Percentiles rank a stretch among this genome's conserved stretches.
Evolutionary conservation across 2,329 filamentous ascomycete genomes (phyloP).

Genomic region (Neonectria magnoliae): DNA sequence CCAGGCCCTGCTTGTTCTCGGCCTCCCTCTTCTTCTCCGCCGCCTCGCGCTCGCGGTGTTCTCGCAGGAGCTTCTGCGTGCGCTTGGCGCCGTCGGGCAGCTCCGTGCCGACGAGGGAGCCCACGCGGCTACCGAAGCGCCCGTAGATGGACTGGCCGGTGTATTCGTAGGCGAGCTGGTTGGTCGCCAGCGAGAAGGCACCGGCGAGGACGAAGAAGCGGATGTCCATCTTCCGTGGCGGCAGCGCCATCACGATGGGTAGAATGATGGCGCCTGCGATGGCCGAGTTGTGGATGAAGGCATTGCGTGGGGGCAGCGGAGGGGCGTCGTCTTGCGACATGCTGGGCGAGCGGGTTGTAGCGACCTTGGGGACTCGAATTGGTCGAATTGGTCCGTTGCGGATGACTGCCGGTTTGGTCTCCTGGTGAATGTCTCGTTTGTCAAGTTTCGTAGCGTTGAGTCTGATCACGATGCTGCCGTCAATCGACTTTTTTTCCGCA

Average conservation of each 20-base stretch:
- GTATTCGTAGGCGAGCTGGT: conserved; percentile 66
- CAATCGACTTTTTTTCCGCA: conserved; percentile 18
- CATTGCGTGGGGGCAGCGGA: conserved; percentile 47
- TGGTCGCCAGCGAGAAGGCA: conserved; percentile 62
- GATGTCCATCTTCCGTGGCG: conserved; percentile 62
- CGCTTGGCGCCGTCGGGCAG: conserved; percentile 66
- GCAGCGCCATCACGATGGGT: conserved; percentile 60
- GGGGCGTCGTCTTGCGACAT: conserved; percentile 45
- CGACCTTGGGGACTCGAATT: conserved; percentile 6
- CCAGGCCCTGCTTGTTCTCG: conserved; percentile 46
- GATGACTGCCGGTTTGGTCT: neutral
- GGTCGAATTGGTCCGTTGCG: conserved; percentile 3
- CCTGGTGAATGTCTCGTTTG: neutral
- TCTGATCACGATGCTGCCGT: neutral
- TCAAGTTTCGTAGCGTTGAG: neutral
- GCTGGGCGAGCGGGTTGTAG: neutral
- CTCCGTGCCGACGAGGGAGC: conserved; percentile 59
- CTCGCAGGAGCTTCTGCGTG: conserved; percentile 58
- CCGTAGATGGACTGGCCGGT: conserved; percentile 62
- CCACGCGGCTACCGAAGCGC: conserved; percentile 57
- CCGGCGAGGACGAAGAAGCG: conserved; percentile 61
- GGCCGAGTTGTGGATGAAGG: conserved; percentile 58
- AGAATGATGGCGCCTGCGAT: conserved; percentile 59
- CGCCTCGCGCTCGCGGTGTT: conserved; percentile 55
- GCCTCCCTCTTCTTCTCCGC: conserved; percentile 41